phyloP scores from a whole-genome alignment of 257 asterid species.

The Ophiorrhiza pumila region DNA sequence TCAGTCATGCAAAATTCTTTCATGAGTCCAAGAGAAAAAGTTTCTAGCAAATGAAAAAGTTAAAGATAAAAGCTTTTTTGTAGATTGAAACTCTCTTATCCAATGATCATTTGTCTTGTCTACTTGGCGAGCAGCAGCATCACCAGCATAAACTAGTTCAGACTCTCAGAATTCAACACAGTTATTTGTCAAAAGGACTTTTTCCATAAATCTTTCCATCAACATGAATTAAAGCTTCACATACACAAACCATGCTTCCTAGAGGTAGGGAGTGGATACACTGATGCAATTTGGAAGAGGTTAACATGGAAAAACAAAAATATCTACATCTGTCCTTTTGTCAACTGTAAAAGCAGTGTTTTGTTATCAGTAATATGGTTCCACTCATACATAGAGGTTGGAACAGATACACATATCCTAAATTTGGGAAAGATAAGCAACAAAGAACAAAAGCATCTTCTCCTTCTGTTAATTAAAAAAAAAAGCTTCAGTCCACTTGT shows the following conservation, averaged over 20 bases:
- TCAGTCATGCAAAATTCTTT: neutral
- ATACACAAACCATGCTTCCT: neutral
- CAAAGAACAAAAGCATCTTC: neutral
- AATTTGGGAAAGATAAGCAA: neutral
- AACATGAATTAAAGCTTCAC: too few relatives aligned
- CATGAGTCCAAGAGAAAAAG: neutral
- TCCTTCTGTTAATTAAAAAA: neutral
- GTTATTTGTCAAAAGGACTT: neutral
- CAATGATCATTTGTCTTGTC: neutral
- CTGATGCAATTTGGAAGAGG: neutral
- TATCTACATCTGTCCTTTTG: too few relatives aligned
- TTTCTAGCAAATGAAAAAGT: neutral
- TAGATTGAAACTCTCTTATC: neutral
- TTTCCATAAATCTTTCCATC: neutral
- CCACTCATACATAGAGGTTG: neutral
- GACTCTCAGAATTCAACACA: neutral
- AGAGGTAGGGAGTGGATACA: neutral
- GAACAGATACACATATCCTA: neutral
- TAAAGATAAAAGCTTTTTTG: neutral
- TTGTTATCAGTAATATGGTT: neutral
- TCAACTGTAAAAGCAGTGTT: neutral
- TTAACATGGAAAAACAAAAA: neutral
- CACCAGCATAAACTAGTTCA: neutral
- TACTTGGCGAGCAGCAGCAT: neutral
- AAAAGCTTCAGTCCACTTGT: neutral